A percentile compares a stretch with the other conserved stretches of the same genome.
These are phyloP conservation scores for Pichia sp. DNA, from an alignment of 1,139 yeast species.

Conservation along the genomic window DNA sequence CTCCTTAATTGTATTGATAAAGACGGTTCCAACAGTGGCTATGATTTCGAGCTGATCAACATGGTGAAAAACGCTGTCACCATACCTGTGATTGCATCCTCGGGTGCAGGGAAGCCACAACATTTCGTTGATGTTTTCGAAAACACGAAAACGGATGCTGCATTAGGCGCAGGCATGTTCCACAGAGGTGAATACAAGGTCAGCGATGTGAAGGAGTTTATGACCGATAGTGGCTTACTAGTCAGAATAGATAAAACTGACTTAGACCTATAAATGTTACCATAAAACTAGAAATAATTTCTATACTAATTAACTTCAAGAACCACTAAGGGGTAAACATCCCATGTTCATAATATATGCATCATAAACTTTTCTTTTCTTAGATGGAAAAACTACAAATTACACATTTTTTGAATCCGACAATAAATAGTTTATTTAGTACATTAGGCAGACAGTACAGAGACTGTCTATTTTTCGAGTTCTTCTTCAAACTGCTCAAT, in stretches of 20 bases:
- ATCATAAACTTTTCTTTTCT: neutral
- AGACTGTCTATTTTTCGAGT: neutral
- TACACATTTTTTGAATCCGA: neutral
- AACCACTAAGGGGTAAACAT: too few species aligned
- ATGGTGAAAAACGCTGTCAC: constrained; percentile 73
- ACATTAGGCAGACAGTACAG: neutral
- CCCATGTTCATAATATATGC: too few species aligned
- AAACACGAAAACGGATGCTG: constrained; percentile 85
- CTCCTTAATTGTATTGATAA: constrained; percentile 89
- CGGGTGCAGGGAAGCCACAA: constrained; percentile 91
- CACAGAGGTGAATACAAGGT: constrained; percentile 93
- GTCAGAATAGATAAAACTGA: constrained; percentile 44
- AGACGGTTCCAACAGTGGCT: constrained; percentile 93
- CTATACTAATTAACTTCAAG: too few species aligned
- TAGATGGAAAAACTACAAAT: neutral
- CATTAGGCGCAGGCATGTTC: constrained; percentile 96
- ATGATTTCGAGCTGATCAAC: constrained; percentile 74
- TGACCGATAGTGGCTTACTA: constrained; percentile 48
- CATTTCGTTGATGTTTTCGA: constrained; percentile 86
- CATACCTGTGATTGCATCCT: constrained; percentile 93
- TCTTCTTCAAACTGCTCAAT: constrained; percentile 39
- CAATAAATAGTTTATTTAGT: neutral
- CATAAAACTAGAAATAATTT: too few species aligned
- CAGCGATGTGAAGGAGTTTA: constrained; percentile 67
- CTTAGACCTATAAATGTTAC: constrained; percentile 10